Base-by-base conservation (phyloP, 768 basidiomycete species). In the Rhizopogon vesiculosus region DNA sequence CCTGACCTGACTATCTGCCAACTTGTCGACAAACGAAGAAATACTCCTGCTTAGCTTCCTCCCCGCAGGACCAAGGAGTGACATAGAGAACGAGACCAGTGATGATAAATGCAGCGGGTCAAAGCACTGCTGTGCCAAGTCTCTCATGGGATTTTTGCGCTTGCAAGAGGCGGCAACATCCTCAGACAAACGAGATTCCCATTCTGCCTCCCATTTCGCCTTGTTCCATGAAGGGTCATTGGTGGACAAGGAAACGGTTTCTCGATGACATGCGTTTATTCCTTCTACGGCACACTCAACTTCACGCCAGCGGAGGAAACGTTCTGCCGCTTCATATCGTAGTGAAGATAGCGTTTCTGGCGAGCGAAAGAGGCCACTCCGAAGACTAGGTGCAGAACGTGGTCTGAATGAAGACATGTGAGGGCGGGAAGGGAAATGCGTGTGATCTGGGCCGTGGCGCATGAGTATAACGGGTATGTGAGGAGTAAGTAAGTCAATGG, bases 251-350 rank as follows among this genome's bases (percentile, higher is more conserved):
- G 58, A 57, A 19, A 50, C 44, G 5, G 55, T 68, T 55, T 68
- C 70, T 3, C 69, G 68, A 53, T 62, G 67, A 3, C 57, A 60
- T 51, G 59, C 63, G 38, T 70, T 71, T 41, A 84, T 73, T 38
- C 70, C 70, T 56, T 76, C 75, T 6, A 81, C 79, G 10, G 78
- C 79, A 18, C 78, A 74, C 58, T 87, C 83, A 28, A 89, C 80
- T 64, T 88, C 87, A 33, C 85, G 74, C 87, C 87, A 89, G 31
- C 80, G 78, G 54, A 88, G 66, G 67, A 88, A 89, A 18, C 87
- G 78, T 55, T 87, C 85, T 0, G 82, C 76, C 0, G 86, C 86
- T 66, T 89, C 87, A 16, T 69, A 72, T 35, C 88, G 80, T 31
- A 89, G 72, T 1, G 74, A 64, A 1, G 76, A 72, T 10, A 88